Evolutionary conservation across 2,329 filamentous ascomycete species (phyloP).

Genomic region (Fusarium udum): DNA sequence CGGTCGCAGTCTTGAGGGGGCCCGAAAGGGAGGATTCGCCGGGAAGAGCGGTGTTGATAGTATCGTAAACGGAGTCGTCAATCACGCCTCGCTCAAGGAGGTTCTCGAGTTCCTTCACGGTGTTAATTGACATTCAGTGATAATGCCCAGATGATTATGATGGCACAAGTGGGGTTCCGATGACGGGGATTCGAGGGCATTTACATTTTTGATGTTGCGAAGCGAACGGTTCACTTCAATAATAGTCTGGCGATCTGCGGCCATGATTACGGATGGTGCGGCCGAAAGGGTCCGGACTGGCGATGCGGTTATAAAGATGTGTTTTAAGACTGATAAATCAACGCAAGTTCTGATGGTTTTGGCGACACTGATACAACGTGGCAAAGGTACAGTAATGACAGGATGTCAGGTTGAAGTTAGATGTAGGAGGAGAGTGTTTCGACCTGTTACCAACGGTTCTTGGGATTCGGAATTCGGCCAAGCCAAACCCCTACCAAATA

Average conservation of each 20-base stretch:
- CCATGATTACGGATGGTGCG: constrained; percentile 49
- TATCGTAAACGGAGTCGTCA: constrained; percentile 76
- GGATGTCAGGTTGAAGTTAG: constrained; percentile 13
- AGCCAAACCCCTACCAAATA: constrained; percentile 26
- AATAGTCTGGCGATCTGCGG: constrained; percentile 65
- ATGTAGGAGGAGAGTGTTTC: constrained; percentile 21
- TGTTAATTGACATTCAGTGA: constrained; percentile 10
- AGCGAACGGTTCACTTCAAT: constrained; percentile 84
- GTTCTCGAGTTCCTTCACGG: constrained; percentile 82
- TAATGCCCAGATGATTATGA: neutral
- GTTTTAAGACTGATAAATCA: neutral
- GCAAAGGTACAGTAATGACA: constrained; percentile 8
- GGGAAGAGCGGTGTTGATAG: constrained; percentile 79
- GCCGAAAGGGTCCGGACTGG: constrained; percentile 8
- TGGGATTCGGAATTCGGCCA: constrained; percentile 8
- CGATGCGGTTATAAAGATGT: neutral
- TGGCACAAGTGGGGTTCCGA: neutral
- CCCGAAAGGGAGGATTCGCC: constrained; percentile 70
- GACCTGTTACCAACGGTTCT: constrained; percentile 4
- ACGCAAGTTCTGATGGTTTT: neutral
- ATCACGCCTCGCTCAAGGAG: constrained; percentile 86
- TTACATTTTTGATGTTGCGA: constrained; percentile 85
- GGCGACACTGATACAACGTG: constrained; percentile 1
- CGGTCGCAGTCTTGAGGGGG: constrained; percentile 54
- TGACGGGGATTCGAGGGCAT: neutral